phyloP scores from a whole-genome alignment of 2,329 filamentous ascomycete species.

The Cytospora piceae region DNA sequence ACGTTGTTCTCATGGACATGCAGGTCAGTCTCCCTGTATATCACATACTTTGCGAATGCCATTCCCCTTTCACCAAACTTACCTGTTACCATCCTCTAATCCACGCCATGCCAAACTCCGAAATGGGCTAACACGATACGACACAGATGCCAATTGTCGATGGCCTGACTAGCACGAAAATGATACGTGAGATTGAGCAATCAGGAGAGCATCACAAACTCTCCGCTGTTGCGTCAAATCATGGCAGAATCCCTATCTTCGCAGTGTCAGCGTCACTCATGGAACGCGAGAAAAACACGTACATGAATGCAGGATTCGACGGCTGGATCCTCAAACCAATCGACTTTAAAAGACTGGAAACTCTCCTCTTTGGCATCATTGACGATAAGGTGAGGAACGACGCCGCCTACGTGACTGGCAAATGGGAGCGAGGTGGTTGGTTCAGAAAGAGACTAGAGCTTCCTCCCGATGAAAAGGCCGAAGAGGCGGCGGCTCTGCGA shows the following conservation, averaged over 20 bases:
- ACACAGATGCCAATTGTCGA: slow-evolving; percentile 88
- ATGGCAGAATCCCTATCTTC: slow-evolving; percentile 77
- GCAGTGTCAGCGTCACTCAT: slow-evolving; percentile 83
- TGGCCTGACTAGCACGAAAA: slow-evolving; percentile 78
- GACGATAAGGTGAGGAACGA: slow-evolving; percentile 59
- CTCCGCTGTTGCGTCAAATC: slow-evolving; percentile 61
- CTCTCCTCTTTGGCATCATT: slow-evolving; percentile 70
- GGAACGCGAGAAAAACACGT: slow-evolving; percentile 69
- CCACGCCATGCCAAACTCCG: not conserved
- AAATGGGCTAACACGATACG: slow-evolving; percentile 12
- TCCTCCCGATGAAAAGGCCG: slow-evolving; percentile 20
- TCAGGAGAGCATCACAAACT: slow-evolving; percentile 49
- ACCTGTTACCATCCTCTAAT: not conserved
- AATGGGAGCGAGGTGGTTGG: slow-evolving; percentile 90
- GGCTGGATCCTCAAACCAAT: slow-evolving; percentile 92
- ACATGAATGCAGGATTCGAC: slow-evolving; percentile 80
- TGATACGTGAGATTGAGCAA: slow-evolving; percentile 77
- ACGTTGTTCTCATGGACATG: slow-evolving; percentile 90
- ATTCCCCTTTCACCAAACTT: not conserved
- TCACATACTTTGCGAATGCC: not conserved
- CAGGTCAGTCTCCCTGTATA: slow-evolving; percentile 62
- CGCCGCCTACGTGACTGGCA: slow-evolving; percentile 70
- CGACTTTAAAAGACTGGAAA: slow-evolving; percentile 74
- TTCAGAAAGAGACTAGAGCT: slow-evolving; percentile 49
- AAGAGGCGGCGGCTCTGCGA: slow-evolving; percentile 23